Evolutionary conservation across 495 filamentous ascomycete genomes (phyloP), one percentile per base, ranked within the genome.

Genomic region (Neurospora tetrasperma): DNA sequence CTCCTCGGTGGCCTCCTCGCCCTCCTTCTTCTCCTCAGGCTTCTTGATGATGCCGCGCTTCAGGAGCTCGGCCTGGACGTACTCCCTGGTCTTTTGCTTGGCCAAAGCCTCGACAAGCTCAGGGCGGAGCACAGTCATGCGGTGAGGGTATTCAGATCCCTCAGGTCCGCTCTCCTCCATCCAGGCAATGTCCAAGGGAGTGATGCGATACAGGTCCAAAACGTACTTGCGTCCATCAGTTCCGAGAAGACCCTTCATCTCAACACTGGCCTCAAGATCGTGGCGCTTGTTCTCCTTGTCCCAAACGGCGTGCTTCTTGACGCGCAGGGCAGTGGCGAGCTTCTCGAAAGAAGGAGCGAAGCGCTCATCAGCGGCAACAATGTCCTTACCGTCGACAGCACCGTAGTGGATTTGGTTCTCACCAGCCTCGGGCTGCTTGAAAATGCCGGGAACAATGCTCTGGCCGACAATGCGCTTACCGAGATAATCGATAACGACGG

Each of bases 381-480:
- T 89, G 71, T 99, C 96, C 83, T 95, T 97, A 74, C 96, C 96
- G 79, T 99, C 96, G 69, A 98, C 95, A 74, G 94, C 96, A 78
- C 96, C 96, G 79, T 99, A 99, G 81, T 98, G 95, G 75, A 99
- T 98, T 83, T 98, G 96, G 81, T 96, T 93, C 87, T 98, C 95
- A 68, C 94, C 96, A 23, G 94, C 93, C 77, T 98, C 96, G 31
- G 95, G 90, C 83, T 98, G 96, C 83, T 97, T 97, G 89, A 99
- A 99, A 79, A 99, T 99, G 69, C 96, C 96, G 6, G 96, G 96
- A 8, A 99, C 96, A 74, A 99, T 98, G 78, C 93, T 97, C 85
- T 99, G 96, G 42, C 94, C 96, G 48, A 99, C 96, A 74, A 99
- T 91, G 72, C 96, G 93, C 85, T 96, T 97, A 69, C 96, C 96